Evolutionary conservation across 139 green algal genomes (phyloP).

Genomic region (Tetraselmis chui): DNA sequence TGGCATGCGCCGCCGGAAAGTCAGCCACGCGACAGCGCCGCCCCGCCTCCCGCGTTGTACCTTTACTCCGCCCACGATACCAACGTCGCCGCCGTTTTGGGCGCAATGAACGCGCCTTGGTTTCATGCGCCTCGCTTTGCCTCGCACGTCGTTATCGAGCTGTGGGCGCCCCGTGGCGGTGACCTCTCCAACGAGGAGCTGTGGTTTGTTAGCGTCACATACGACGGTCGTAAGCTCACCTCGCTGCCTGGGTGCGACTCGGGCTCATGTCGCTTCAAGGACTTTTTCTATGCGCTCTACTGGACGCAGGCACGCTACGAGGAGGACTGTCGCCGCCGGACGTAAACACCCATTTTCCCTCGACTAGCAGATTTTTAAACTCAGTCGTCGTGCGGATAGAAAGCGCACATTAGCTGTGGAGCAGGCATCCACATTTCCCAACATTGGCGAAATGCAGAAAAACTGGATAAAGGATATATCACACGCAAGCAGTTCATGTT

Average conservation of each 20-base stretch:
- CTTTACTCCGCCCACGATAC: background rate
- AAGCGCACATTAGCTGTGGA: too few species aligned
- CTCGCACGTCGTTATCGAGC: background rate
- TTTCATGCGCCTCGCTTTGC: background rate
- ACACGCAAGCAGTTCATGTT: too few species aligned
- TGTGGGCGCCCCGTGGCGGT: background rate
- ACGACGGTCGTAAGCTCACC: background rate
- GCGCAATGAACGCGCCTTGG: background rate
- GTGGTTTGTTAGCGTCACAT: background rate
- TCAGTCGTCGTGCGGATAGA: too few species aligned
- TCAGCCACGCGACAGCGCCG: background rate
- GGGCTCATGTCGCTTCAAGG: background rate
- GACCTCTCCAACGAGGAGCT: background rate
- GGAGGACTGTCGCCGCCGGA: background rate
- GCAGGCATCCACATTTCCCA: too few species aligned
- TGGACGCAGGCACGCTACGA: background rate
- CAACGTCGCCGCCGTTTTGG: background rate
- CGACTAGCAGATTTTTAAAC: too few species aligned
- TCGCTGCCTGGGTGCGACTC: background rate
- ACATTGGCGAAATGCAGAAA: too few species aligned
- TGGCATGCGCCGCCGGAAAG: background rate
- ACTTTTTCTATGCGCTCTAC: background rate
- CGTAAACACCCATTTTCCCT: background rate
- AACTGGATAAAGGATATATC: too few species aligned
- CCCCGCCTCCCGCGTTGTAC: background rate